phyloP scores from a whole-genome alignment of 768 basidiomycete genomes.

The Phallus indusiatus region DNA sequence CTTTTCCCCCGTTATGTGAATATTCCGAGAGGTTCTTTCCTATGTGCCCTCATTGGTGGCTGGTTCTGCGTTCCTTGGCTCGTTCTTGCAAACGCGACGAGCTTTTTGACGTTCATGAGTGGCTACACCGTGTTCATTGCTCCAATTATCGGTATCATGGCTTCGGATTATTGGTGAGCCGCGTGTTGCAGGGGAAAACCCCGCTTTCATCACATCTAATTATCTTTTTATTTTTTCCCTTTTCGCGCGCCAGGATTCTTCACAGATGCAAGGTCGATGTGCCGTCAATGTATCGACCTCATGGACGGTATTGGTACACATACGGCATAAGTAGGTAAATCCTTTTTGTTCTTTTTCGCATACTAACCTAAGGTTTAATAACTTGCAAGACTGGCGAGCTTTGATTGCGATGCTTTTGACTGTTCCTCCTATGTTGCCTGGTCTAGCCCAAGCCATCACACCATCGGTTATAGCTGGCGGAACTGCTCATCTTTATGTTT shows the following conservation, averaged over 20 bases:
- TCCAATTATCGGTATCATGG: constrained; percentile 73
- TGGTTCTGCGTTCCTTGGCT: constrained; percentile 88
- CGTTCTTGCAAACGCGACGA: constrained; percentile 57
- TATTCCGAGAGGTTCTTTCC: constrained; percentile 66
- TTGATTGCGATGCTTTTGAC: constrained; percentile 56
- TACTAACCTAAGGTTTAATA: constrained; percentile 18
- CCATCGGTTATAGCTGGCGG: constrained; percentile 51
- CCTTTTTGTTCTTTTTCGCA: not conserved
- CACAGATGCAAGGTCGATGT: constrained; percentile 67
- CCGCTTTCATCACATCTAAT: not conserved
- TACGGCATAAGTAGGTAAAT: constrained; percentile 50
- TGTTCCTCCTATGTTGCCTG: constrained; percentile 65
- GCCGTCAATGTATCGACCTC: constrained; percentile 73
- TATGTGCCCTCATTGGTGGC: constrained; percentile 75
- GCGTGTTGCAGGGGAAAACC: not conserved
- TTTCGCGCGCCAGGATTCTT: constrained; percentile 50
- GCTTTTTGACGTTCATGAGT: constrained; percentile 69
- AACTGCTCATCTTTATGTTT: constrained; percentile 46
- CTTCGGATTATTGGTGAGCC: constrained; percentile 24
- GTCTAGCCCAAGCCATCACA: constrained; percentile 69
- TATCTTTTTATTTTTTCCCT: constrained; percentile 5
- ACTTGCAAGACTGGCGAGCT: constrained; percentile 68
- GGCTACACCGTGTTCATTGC: constrained; percentile 84
- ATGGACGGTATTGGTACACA: constrained; percentile 71
- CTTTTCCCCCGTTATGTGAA: constrained; percentile 70